These are phyloP conservation scores for Candolleomyces eurysporus DNA, from an alignment of 768 basidiomycete genomes.

Conservation along the genomic window DNA sequence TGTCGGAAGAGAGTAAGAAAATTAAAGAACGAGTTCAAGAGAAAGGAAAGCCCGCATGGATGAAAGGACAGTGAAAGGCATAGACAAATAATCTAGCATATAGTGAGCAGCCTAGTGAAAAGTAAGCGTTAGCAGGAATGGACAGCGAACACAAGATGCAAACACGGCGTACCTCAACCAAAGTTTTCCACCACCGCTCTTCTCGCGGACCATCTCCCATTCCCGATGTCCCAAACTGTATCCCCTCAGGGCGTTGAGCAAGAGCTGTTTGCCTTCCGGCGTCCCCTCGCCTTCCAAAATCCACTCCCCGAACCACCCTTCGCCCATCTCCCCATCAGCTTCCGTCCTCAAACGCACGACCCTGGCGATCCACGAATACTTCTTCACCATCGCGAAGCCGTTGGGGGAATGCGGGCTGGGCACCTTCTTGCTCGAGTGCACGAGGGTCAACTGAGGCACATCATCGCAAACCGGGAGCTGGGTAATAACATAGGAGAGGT, in stretches of 20 bases:
- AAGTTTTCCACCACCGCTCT: constrained; percentile 53
- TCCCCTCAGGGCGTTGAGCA: constrained; percentile 55
- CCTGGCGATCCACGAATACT: constrained; percentile 65
- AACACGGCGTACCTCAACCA: constrained; percentile 56
- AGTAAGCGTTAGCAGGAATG: neutral
- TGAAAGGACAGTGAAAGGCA: neutral
- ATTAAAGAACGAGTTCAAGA: neutral
- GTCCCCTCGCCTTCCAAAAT: constrained; percentile 79
- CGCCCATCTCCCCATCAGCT: constrained; percentile 44
- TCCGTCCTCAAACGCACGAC: constrained; percentile 33
- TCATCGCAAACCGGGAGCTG: constrained; percentile 36
- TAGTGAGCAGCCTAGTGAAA: constrained; percentile 14
- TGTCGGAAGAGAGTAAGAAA: neutral
- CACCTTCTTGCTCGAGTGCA: constrained; percentile 44
- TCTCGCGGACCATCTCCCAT: constrained; percentile 64
- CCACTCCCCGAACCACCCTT: constrained; percentile 80
- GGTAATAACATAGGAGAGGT: constrained; percentile 34
- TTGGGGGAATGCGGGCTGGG: constrained; percentile 59
- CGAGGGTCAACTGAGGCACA: constrained; percentile 48
- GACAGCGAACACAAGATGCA: constrained; percentile 1
- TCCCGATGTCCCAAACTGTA: constrained; percentile 24
- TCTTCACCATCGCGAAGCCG: constrained; percentile 59
- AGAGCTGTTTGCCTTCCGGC: constrained; percentile 53
- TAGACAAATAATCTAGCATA: constrained; percentile 2
- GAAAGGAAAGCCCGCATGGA: neutral